Conservation (phyloP, 257 asterid genomes). For the Dorcoceras hygrometricum region DNA sequence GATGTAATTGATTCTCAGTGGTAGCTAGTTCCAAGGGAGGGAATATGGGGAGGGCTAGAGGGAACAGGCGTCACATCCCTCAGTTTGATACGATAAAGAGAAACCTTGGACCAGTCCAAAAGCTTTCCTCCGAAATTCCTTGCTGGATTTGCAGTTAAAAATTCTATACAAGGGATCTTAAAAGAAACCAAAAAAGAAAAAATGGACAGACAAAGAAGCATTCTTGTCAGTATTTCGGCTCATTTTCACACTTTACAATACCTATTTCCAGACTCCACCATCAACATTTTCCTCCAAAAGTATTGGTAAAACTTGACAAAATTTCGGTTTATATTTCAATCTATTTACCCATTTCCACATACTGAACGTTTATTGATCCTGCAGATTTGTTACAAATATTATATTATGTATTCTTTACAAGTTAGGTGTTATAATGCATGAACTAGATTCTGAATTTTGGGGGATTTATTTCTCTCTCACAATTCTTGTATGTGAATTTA, state of each 20-base stretch:
- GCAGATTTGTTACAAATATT: no score
- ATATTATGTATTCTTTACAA: no score
- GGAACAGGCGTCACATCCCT: constrained; percentile 44
- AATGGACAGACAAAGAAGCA: constrained; percentile 42
- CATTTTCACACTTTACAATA: constrained; percentile 23
- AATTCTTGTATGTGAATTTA: no score
- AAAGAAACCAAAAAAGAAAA: constrained; percentile 24
- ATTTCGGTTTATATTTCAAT: no score
- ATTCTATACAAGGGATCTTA: constrained; percentile 18
- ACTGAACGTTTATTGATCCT: no score
- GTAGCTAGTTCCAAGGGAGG: constrained; percentile 45
- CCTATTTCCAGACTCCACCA: constrained; percentile 9
- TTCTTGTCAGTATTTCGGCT: constrained; percentile 39
- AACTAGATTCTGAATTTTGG: no score
- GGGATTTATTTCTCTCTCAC: no score
- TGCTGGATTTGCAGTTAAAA: constrained; percentile 45
- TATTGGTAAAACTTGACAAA: no score
- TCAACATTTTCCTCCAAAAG: constrained; percentile 10
- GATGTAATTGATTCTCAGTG: constrained; percentile 23
- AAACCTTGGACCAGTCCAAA: constrained; percentile 52
- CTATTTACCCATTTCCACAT: no score
- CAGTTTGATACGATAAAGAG: constrained; percentile 65
- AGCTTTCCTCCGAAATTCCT: constrained; percentile 63
- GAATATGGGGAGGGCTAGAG: constrained; percentile 25
- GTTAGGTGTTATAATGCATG: no score